A percentile compares a stretch with the other conserved stretches of the same genome.
These are phyloP conservation scores for Boletus tylopilopsis DNA, from an alignment of 768 basidiomycete genomes.

Conservation along the genomic window DNA sequence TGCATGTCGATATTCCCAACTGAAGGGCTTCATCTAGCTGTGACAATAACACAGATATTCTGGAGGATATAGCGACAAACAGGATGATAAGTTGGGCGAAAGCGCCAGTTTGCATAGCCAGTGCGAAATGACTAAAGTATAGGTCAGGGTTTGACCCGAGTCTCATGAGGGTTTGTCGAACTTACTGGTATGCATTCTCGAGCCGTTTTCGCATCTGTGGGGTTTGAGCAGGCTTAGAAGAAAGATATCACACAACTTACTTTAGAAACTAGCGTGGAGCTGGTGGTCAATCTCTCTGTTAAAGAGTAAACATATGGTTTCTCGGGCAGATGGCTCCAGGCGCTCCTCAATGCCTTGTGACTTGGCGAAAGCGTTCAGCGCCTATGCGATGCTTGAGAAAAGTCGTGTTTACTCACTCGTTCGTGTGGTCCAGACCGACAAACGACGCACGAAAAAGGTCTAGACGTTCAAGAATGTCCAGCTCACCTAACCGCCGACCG, in stretches of 20 bases:
- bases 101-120: slow-evolving; percentile 67
- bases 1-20: slow-evolving; percentile 24
- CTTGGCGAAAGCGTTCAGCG: slow-evolving; percentile 30
- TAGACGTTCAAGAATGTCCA: slow-evolving; percentile 18
- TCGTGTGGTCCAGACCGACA: slow-evolving; percentile 25
- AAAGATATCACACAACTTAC: slow-evolving; percentile 27
- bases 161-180: not conserved
- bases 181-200: slow-evolving; percentile 53
- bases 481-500: slow-evolving; percentile 16
- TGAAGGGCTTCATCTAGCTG: slow-evolving; percentile 42
- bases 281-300: slow-evolving; percentile 34
- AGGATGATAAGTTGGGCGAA: slow-evolving; percentile 68
- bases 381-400: not conserved
- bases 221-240: slow-evolving; percentile 1
- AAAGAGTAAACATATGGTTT: slow-evolving; percentile 31
- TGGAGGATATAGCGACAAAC: slow-evolving; percentile 57
- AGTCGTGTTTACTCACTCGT: slow-evolving; percentile 16
- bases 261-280: slow-evolving; percentile 42
- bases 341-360: slow-evolving; percentile 47
- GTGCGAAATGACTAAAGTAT: slow-evolving; percentile 49
- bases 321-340: slow-evolving; percentile 64
- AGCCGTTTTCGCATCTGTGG: slow-evolving; percentile 45
- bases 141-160: not conserved
- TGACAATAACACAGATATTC: slow-evolving; percentile 44
- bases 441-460: slow-evolving; percentile 28